phyloP scores from a whole-genome alignment of 345 rosid genomes.

The Erysimum cheiranthoides region DNA sequence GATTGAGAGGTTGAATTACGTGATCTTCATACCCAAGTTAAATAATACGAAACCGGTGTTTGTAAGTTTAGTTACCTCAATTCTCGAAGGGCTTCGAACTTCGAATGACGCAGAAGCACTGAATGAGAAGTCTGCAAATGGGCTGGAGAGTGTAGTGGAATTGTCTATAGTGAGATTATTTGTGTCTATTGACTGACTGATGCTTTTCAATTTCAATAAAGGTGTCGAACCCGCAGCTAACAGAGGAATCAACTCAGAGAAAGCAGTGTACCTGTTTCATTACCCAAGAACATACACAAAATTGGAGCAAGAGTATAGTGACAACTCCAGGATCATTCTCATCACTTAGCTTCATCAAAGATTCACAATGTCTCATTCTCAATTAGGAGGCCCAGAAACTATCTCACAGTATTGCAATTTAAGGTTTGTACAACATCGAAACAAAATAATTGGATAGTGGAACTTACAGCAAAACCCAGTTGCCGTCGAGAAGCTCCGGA shows the following conservation, averaged over 20 bases:
- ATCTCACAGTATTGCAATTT: constrained; percentile 2
- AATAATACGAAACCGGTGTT: not conserved
- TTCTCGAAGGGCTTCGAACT: constrained; percentile 80
- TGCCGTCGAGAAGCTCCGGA: constrained; percentile 74
- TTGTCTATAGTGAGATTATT: constrained; percentile 64
- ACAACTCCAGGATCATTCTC: not conserved
- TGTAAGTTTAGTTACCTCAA: constrained; percentile 62
- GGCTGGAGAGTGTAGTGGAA: constrained; percentile 69
- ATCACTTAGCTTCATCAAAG: constrained; percentile 14
- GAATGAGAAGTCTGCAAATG: constrained; percentile 84
- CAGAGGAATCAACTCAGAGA: constrained; percentile 90
- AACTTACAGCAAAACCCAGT: constrained; percentile 93
- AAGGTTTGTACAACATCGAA: not conserved
- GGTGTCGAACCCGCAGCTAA: constrained; percentile 79
- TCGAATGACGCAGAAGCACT: constrained; percentile 84
- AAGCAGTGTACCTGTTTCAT: constrained; percentile 80
- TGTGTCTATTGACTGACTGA: constrained; percentile 67
- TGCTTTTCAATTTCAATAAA: constrained; percentile 72
- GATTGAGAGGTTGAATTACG: not conserved
- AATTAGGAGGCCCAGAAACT: not conserved
- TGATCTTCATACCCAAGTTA: not conserved
- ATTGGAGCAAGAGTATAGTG: not conserved
- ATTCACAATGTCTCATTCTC: constrained; percentile 20
- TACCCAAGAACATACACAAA: not conserved
- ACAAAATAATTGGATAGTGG: not conserved